Conservation (phyloP, 331 rosid species). For the Quercus lobata region DNA sequence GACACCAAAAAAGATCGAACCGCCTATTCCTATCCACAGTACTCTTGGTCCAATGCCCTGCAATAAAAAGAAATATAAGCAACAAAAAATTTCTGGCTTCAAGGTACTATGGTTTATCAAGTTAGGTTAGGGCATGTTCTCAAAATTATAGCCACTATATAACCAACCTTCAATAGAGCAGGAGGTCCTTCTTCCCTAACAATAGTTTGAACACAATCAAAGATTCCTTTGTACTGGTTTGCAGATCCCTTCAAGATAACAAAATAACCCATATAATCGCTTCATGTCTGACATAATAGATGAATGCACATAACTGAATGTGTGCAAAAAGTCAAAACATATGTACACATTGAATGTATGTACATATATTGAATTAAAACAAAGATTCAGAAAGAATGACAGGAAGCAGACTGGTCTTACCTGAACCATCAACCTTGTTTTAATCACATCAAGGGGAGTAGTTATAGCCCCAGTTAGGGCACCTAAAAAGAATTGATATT, state of each 20-base stretch:
- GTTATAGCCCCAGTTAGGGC: constrained; percentile 94
- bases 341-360: background rate
- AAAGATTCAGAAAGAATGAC: background rate
- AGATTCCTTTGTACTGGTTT: constrained; percentile 72
- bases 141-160: too few relatives aligned
- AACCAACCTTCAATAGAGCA: constrained; percentile 72
- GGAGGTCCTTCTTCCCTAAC: constrained; percentile 88
- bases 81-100: background rate
- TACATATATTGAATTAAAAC: background rate
- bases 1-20: constrained; percentile 40
- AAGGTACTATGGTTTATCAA: background rate
- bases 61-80: background rate
- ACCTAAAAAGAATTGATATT: constrained; percentile 39
- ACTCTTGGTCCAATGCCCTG: constrained; percentile 64
- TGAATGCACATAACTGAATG: constrained; percentile 3
- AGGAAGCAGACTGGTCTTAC: constrained; percentile 35
- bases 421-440: constrained; percentile 93
- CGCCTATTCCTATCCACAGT: constrained; percentile 56
- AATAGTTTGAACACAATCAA: constrained; percentile 94
- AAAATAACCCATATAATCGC: constrained; percentile 18
- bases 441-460: constrained; percentile 92
- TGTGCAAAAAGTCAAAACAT: constrained; percentile 9
- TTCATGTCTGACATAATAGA: constrained; percentile 18
- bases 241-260: constrained; percentile 63
- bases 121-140: background rate